Percentiles rank a stretch among this genome's conserved stretches.
These are phyloP conservation scores for Apiospora arundinis DNA, from an alignment of 2,329 filamentous ascomycete species.

Conservation along the genomic window DNA sequence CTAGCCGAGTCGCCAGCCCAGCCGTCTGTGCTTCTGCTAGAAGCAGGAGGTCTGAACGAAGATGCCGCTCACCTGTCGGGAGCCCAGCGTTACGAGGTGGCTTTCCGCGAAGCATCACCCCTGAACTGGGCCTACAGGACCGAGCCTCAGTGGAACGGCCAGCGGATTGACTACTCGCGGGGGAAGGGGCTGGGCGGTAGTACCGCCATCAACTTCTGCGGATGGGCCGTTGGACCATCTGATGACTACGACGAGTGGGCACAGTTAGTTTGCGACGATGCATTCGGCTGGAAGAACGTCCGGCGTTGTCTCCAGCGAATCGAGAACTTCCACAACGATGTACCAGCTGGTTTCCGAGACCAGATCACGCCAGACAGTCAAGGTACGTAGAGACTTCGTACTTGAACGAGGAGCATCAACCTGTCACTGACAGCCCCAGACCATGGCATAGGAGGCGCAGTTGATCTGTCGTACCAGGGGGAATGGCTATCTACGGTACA, in stretches of 20 bases:
- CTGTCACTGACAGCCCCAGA: slow-evolving; percentile 26
- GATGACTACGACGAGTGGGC: slow-evolving; percentile 59
- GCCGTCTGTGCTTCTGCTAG: slow-evolving; percentile 57
- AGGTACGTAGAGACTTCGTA: slow-evolving; percentile 22
- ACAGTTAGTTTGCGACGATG: slow-evolving; percentile 55
- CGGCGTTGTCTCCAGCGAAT: slow-evolving; percentile 49
- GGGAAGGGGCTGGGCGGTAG: slow-evolving; percentile 49
- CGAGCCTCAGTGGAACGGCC: slow-evolving; percentile 42
- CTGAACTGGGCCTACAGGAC: slow-evolving; percentile 53
- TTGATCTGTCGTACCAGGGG: slow-evolving; percentile 31
- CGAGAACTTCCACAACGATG: slow-evolving; percentile 51
- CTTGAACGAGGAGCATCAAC: too few relatives aligned
- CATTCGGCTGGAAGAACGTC: slow-evolving; percentile 50
- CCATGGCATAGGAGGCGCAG: slow-evolving; percentile 29
- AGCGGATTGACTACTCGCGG: slow-evolving; percentile 46
- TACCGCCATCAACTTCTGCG: slow-evolving; percentile 50
- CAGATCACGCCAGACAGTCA: slow-evolving; percentile 41
- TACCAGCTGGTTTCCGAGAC: slow-evolving; percentile 39
- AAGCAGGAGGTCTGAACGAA: slow-evolving; percentile 50
- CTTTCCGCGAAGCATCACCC: slow-evolving; percentile 47
- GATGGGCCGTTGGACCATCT: slow-evolving; percentile 52
- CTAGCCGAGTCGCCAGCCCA: slow-evolving; percentile 48
- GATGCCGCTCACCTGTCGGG: slow-evolving; percentile 48
- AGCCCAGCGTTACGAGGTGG: slow-evolving; percentile 49
- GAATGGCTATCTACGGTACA: slow-evolving; percentile 28